Conservation (phyloP, 345 rosid species). For the Gossypium sturtianum region DNA sequence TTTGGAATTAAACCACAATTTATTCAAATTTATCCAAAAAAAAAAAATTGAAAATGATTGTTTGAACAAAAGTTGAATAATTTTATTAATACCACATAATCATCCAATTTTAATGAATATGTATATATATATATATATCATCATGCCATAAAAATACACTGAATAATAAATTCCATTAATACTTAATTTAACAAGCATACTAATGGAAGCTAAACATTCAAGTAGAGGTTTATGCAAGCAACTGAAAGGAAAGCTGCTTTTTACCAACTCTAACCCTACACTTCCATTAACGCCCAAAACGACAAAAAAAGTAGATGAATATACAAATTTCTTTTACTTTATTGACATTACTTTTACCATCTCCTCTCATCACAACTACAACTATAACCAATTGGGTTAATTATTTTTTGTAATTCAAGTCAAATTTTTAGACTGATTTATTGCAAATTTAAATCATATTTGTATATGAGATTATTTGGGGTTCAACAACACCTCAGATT, state of each 20-base stretch:
- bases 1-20: not conserved
- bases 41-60: not conserved
- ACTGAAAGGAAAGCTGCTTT: not conserved
- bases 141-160: too few relatives aligned
- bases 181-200: not conserved
- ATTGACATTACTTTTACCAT: too few relatives aligned
- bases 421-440: too few relatives aligned
- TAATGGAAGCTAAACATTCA: not conserved
- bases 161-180: too few relatives aligned
- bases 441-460: too few relatives aligned
- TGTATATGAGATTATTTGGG: too few relatives aligned
- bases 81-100: not conserved
- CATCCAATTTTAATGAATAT: not conserved
- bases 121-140: not conserved
- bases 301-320: too few relatives aligned
- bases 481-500: not conserved
- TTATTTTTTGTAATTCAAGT: too few relatives aligned
- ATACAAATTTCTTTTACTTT: too few relatives aligned
- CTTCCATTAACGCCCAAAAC: not conserved
- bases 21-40: not conserved
- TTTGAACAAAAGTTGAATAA: not conserved
- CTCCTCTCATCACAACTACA: too few relatives aligned
- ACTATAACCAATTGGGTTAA: too few relatives aligned
- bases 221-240: not conserved
- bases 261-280: not conserved